Conservation (phyloP, 352 stramenopile species). For the Pythium pyrilobum region DNA sequence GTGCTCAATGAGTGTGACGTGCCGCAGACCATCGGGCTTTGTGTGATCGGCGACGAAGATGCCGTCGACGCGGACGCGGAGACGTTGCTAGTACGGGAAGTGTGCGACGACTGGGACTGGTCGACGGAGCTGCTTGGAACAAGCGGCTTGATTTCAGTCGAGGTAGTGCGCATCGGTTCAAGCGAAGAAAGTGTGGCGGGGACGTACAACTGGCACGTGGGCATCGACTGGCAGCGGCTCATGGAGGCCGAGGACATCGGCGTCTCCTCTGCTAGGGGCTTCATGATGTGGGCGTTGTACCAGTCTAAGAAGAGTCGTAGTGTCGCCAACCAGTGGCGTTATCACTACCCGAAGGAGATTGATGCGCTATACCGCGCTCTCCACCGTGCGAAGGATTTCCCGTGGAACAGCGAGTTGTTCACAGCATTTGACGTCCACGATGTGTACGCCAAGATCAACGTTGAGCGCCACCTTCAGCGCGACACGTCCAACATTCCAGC, state of each 20-base stretch:
- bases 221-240: constrained; percentile 35
- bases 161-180: constrained; percentile 19
- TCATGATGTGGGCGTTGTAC: constrained; percentile 61
- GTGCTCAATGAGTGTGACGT: neutral
- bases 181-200: neutral
- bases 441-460: constrained; percentile 50
- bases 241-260: constrained; percentile 7
- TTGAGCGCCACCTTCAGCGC: constrained; percentile 26
- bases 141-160: constrained; percentile 28
- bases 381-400: neutral
- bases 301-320: constrained; percentile 6
- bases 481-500: constrained; percentile 19
- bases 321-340: constrained; percentile 23
- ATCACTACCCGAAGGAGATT: constrained; percentile 50
- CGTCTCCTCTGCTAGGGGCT: constrained; percentile 24
- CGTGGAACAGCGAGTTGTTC: neutral
- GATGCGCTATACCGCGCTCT: constrained; percentile 32
- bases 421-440: constrained; percentile 45
- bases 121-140: neutral
- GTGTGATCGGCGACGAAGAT: neutral
- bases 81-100: neutral
- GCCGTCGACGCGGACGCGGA: neutral
- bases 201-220: constrained; percentile 23
- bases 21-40: constrained; percentile 3
- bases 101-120: constrained; percentile 23